Evolutionary conservation across 192 early-diverging fungal genomes (phyloP), one percentile per base, ranked within the genome.

Genomic region (Coemansia guatemalensis): DNA sequence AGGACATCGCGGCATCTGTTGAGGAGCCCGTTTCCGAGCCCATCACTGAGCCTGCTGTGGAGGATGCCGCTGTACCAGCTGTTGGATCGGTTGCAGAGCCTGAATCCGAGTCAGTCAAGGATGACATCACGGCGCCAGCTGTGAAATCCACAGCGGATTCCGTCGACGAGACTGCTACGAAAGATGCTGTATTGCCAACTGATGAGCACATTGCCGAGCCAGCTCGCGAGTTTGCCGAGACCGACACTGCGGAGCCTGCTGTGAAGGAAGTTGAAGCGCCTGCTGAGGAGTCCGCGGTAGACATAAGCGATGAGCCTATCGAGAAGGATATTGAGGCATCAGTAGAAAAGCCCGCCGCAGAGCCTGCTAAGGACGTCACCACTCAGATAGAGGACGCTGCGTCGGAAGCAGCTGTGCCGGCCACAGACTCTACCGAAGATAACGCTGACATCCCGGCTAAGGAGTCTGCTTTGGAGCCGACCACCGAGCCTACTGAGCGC

Each of bases 21-120:
- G 61, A 54, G 52, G 61, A 63, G 25, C 50, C 52, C 1, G 52
- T 23, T 51, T 27, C 41, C n/a, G 20, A 5, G 35, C 27, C 35
- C 1, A 20, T 26, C 25, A 24, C 33, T 17, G 35, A 32, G 12
- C 23, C 26, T 33, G 48, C 20, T 18, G 44, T 29, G 8, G 49
- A 29, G 26, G 27, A 54, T 51, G 20, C 8, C 50, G 50, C 6
- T 51, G 1, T 8, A 51, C 14, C 8, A n/a, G n/a, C 8, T 6
- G 50, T 18, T n/a, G 14, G 11, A 7, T 35, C 33, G n/a, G n/a
- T n/a, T 35, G 33, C 11, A 11, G 33, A 35, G 7, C 33, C 50
- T 8, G 14, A 5, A 25, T 7, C 50, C 8, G 50, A 24, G 24
- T 1, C 50, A 4, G 22, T 25, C 7, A 12, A 21, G 20, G n/a